phyloP scores from a whole-genome alignment of 2,329 filamentous ascomycete genomes.

The Phyllosticta citribraziliensis region DNA sequence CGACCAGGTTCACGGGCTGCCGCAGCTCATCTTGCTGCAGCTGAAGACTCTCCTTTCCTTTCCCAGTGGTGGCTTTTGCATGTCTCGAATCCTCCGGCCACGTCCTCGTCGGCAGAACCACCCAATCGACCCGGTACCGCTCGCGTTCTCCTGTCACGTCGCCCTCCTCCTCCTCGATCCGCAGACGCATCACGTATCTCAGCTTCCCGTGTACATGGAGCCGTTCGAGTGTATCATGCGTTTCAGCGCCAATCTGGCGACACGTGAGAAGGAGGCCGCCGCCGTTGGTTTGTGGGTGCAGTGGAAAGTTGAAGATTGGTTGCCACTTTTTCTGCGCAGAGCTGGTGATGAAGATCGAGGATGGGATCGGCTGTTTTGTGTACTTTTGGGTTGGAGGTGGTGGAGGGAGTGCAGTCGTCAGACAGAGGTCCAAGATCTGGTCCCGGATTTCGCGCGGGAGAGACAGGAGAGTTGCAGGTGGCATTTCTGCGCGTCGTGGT shows the following conservation, averaged over 20 bases:
- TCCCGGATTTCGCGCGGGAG: constrained; percentile 7
- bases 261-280: constrained; percentile 1
- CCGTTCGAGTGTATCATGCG: not conserved
- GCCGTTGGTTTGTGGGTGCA: constrained; percentile 1
- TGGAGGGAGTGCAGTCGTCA: not conserved
- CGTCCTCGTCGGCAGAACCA: not conserved
- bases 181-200: not conserved
- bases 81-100: not conserved
- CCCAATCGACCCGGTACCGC: not conserved
- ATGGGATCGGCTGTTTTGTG: not conserved
- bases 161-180: not conserved
- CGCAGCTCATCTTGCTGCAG: not conserved
- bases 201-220: not conserved
- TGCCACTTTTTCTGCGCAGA: not conserved
- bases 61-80: not conserved
- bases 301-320: not conserved
- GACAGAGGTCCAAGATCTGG: constrained; percentile 1
- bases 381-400: not conserved
- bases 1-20: not conserved
- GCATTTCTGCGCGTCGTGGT: not conserved
- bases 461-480: not conserved
- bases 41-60: not conserved
- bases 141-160: not conserved
- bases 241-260: constrained; percentile 1
- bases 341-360: not conserved